Base-by-base conservation (phyloP, 2,329 filamentous ascomycete genomes). In the Sarocladiaceae sp. region DNA sequence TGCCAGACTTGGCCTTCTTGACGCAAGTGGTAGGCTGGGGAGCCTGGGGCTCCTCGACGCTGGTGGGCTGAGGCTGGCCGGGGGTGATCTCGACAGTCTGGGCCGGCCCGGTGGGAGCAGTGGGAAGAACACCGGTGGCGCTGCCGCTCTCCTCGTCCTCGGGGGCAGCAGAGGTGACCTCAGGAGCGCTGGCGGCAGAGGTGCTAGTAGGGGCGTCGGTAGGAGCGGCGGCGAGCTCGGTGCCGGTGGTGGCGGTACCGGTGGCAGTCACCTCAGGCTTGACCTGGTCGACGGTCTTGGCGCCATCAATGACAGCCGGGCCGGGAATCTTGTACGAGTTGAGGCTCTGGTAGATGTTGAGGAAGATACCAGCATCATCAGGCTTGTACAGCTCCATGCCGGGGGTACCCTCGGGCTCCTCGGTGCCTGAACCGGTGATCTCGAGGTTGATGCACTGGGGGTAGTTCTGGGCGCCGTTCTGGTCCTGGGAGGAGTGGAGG, bases 401-500 rank as follows among this genome's bases (percentile, higher is more conserved):
- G 29, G 54, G 51, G 33, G 55, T 51, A 12, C 49, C 51, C 19
- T 45, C 44, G 41, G 56, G 56, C 20, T 43, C 42, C 7, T 50
- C 52, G 1, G 52, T 50, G 12, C 60, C 59, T 29, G 57, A 55
- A 21, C 68, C 67, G 29, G 58, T 62, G 40, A 72, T 59, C 51
- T 65, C 57, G 27, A 71, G 55, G 50, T 70, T 70, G 33, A 70
- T 55, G 55, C 70, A 73, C 59, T 70, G 66, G 21, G 70, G 69
- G 55, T 74, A 73, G 50, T 65, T 63, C 58, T 74, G 69, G 4
- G 70, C 69, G 24, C 68, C 68, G 50, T 68, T 66, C 47, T 65
- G 62, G 10, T 53, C 43, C 43, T 59, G 56, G 1, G 63, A 66
- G 3, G 57, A 51, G 50, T 74, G 70, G 43, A 73, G 59, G 11